Evolutionary conservation across 495 filamentous ascomycete species (phyloP).

Genomic region (Gamarada debralockiae): DNA sequence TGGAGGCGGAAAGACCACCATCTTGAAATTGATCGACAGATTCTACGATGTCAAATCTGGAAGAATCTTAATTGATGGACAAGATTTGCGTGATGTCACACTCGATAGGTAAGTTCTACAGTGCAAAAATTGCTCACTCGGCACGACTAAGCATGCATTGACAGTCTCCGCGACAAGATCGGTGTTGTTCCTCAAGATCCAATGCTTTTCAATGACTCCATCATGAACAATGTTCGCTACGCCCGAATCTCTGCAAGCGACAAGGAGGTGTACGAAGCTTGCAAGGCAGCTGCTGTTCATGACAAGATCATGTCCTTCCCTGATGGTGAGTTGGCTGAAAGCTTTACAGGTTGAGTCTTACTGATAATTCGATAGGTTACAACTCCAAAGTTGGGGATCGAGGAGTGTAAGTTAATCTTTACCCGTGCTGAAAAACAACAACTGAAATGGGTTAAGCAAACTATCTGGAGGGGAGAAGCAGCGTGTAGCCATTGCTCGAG

Average conservation of each 20-base stretch:
- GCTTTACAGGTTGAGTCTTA: background rate
- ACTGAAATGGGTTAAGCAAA: slow-evolving; percentile 33
- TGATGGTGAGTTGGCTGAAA: slow-evolving; percentile 33
- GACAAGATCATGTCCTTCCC: slow-evolving; percentile 65
- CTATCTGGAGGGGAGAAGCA: slow-evolving; percentile 75
- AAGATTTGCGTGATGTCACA: slow-evolving; percentile 66
- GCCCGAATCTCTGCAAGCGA: slow-evolving; percentile 56
- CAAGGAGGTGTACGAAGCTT: slow-evolving; percentile 65
- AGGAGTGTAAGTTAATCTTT: slow-evolving; percentile 26
- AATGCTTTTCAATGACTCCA: slow-evolving; percentile 65
- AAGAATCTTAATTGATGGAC: slow-evolving; percentile 66
- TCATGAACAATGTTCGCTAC: slow-evolving; percentile 73
- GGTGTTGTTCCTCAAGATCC: slow-evolving; percentile 72
- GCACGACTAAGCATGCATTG: slow-evolving; percentile 13
- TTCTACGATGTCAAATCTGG: slow-evolving; percentile 67
- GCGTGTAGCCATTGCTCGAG: slow-evolving; percentile 73
- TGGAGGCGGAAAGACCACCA: slow-evolving; percentile 73
- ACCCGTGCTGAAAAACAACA: background rate
- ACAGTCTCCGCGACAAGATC: slow-evolving; percentile 60
- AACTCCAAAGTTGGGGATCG: slow-evolving; percentile 39
- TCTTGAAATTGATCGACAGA: slow-evolving; percentile 66
- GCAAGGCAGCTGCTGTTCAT: slow-evolving; percentile 64
- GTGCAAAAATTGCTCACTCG: slow-evolving; percentile 3
- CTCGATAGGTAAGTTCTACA: slow-evolving; percentile 40
- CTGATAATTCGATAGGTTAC: slow-evolving; percentile 31